Percentiles rank a stretch among this genome's conserved stretches.
Evolutionary conservation across 2,329 filamentous ascomycete genomes (phyloP).

Genomic region (Trichoderma sp.): DNA sequence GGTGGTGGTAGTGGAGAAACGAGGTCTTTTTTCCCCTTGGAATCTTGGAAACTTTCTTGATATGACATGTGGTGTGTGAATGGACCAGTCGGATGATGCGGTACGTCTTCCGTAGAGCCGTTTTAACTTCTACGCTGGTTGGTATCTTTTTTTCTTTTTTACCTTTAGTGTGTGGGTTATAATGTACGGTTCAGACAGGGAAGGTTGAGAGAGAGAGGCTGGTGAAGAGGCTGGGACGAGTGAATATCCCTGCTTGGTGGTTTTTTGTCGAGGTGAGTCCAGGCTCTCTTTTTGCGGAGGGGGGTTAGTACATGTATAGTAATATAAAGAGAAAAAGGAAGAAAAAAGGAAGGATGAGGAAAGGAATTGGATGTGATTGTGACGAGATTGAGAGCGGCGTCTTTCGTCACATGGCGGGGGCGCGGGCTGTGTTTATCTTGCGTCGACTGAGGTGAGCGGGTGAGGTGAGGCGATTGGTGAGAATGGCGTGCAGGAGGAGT

Average conservation of each 20-base stretch:
- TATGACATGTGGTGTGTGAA: background rate
- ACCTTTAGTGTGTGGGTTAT: no score
- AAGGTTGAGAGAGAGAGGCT: background rate
- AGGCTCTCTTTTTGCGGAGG: background rate
- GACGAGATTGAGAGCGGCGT: background rate
- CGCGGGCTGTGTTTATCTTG: background rate
- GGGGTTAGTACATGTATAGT: background rate
- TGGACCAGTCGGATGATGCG: background rate
- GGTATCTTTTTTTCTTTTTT: background rate
- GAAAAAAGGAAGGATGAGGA: background rate
- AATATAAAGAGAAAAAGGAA: background rate
- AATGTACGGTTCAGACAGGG: background rate
- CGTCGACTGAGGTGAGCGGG: background rate
- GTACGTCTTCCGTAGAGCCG: background rate
- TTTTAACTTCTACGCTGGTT: background rate
- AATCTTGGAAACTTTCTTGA: background rate
- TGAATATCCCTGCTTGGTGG: background rate
- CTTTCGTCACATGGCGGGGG: background rate
- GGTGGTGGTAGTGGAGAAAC: background rate
- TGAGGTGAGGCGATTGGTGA: background rate
- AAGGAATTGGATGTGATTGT: background rate
- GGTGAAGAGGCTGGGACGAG: background rate
- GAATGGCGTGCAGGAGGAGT: slow-evolving; percentile 4
- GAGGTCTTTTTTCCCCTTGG: background rate
- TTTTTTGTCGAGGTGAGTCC: background rate